A percentile compares a stretch with the other conserved stretches of the same genome.
phyloP scores from a whole-genome alignment of 805 yeast genomes.

The Kluyveromyces nonfermentans region DNA sequence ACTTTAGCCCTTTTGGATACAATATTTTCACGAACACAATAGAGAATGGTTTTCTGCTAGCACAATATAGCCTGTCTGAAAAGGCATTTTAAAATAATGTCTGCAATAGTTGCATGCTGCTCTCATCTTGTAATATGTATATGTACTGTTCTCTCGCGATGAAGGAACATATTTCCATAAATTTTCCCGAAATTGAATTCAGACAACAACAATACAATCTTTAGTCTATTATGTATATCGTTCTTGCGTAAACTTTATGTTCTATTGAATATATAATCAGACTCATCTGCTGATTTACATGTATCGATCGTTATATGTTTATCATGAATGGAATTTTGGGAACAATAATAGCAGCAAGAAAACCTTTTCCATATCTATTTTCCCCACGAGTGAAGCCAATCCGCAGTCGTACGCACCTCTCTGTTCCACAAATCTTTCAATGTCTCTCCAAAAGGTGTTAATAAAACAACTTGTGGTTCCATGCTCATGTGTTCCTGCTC shows the following conservation, averaged over 20 bases:
- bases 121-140: too few relatives aligned
- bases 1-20: too few relatives aligned
- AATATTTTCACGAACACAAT: too few relatives aligned
- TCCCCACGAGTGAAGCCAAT: conserved; percentile 23
- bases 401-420: conserved; percentile 18
- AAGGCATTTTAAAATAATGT: too few relatives aligned
- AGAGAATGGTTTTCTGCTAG: too few relatives aligned
- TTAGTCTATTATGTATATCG: not conserved
- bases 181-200: too few relatives aligned
- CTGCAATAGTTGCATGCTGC: too few relatives aligned
- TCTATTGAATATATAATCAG: not conserved
- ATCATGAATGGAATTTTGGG: not conserved
- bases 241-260: too few relatives aligned
- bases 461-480: conserved; percentile 11
- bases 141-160: too few relatives aligned
- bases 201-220: too few relatives aligned
- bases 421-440: conserved; percentile 26
- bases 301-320: not conserved
- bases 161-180: too few relatives aligned
- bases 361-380: not conserved
- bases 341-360: not conserved
- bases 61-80: too few relatives aligned
- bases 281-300: not conserved
- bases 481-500: conserved; percentile 8
- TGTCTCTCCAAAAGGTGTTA: conserved; percentile 19